Evolutionary conservation across 2,329 filamentous ascomycete species (phyloP), one percentile per base, ranked within the genome.

Genomic region (Byssoonygena ceratinophila): DNA sequence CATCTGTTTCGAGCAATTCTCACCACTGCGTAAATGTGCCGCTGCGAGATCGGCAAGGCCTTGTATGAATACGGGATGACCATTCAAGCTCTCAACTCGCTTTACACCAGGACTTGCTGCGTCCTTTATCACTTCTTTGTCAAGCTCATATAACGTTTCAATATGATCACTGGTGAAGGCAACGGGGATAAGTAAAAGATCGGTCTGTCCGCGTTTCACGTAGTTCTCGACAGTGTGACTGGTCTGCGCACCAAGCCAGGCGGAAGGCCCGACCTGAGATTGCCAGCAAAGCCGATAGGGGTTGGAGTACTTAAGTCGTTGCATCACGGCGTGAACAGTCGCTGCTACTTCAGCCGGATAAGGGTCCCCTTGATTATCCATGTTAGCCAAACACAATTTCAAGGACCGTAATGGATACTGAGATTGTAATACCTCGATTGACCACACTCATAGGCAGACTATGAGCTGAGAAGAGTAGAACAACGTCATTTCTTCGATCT

Each of bases 161-260:
- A 98, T 98, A 66, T 98, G 92, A 63, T 98, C 92, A n/a, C 87
- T 94, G 0, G 92, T 98, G 67, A 98, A 98, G 4, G 92, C 92
- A 59, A 98, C 94, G 0, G 92, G 92, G 52, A 98, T 88, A 5
- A 98, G 76, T 1, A 96, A 76, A 51, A 98, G 76, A 64, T 98
- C 89, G 52, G 84, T 94, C 64, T 96, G 87, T 0, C 91, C 92
- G 69, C 92, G 89, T 64, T 85, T 81, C 59, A 97, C 82, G 65
- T 96, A 94, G 55, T 88, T 79, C 64, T 90, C 82, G 9, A 98
- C 92, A 0, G 90, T 91, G 59, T 84, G 82, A 55, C 84, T 83
- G 0, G 92, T 98, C 69, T 98, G 92, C 9, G 92, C 90, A 20
- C 92, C 92, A 7, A 98, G 77, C 92, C 92, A 98, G 18, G 92